A percentile compares a stretch with the other conserved stretches of the same genome.
Conservation (phyloP, 2,329 filamentous ascomycete species). For the Penicillium sp. region DNA sequence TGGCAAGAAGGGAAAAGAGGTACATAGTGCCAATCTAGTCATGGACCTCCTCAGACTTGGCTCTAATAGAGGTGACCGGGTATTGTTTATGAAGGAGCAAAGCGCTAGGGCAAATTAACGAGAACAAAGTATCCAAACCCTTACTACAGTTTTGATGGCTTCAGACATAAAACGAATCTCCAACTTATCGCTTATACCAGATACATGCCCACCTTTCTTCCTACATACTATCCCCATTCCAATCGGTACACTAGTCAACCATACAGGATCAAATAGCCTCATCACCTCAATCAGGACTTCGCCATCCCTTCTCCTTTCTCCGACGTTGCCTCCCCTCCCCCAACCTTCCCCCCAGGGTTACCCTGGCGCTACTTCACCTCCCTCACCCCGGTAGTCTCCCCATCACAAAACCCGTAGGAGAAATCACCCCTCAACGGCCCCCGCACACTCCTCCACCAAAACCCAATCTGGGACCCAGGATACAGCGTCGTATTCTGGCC, state of each 20-base stretch:
- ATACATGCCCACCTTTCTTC: not conserved
- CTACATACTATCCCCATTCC: not conserved
- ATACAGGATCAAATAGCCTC: not conserved
- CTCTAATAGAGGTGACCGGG: not conserved
- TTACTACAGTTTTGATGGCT: not conserved
- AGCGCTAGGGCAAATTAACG: not conserved
- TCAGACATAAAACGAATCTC: not conserved
- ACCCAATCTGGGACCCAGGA: conserved; percentile 57
- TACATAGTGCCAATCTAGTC: too few species aligned
- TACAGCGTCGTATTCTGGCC: conserved; percentile 59
- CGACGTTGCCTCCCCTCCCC: too few species aligned
- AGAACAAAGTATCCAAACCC: not conserved
- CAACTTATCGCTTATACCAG: not conserved
- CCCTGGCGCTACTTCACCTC: not conserved
- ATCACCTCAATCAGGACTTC: not conserved
- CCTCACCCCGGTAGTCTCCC: not conserved
- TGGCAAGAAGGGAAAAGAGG: too few species aligned
- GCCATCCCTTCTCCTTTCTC: not conserved
- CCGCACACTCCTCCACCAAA: conserved; percentile 56
- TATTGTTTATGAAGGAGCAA: not conserved
- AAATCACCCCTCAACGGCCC: conserved; percentile 45
- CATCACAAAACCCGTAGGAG: not conserved
- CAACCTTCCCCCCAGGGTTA: too few species aligned
- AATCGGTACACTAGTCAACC: not conserved
- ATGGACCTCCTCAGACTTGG: not conserved